A percentile compares a stretch with the other conserved stretches of the same genome.
These are phyloP conservation scores for Croton setiger DNA, from an alignment of 441 rosid genomes.

Conservation along the genomic window DNA sequence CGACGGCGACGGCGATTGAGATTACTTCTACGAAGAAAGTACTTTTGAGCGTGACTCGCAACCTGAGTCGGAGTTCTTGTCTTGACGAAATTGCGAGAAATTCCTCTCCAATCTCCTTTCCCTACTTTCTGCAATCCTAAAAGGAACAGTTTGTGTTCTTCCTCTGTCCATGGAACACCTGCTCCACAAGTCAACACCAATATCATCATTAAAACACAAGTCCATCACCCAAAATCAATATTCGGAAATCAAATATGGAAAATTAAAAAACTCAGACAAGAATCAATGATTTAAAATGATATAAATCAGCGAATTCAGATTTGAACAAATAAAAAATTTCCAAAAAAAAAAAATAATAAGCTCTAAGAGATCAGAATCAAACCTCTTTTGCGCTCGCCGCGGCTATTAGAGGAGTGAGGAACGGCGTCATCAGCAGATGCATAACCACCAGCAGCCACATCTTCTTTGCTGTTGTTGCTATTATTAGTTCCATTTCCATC, in stretches of 20 bases:
- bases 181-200: conserved; percentile 6
- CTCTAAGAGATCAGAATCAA: conserved; percentile 16
- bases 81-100: conserved; percentile 79
- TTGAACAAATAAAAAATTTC: background rate
- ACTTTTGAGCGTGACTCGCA: conserved; percentile 96
- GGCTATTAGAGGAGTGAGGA: conserved; percentile 41
- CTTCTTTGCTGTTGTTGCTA: conserved; percentile 24
- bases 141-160: conserved; percentile 80
- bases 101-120: conserved; percentile 95
- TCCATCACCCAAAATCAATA: background rate
- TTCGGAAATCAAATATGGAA: too few species aligned
- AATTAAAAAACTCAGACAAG: background rate
- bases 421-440: conserved; percentile 85
- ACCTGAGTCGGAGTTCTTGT: conserved; percentile 90
- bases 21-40: conserved; percentile 68
- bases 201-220: background rate
- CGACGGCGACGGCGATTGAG: conserved; percentile 86
- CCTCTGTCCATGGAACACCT: conserved; percentile 96
- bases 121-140: conserved; percentile 79
- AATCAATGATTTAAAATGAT: too few species aligned
- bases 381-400: conserved; percentile 92
- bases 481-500: background rate
- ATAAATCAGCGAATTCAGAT: background rate
- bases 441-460: conserved; percentile 44
- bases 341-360: background rate